phyloP scores from a whole-genome alignment of 257 asterid genomes.

The Solanum corneliomulleri region DNA sequence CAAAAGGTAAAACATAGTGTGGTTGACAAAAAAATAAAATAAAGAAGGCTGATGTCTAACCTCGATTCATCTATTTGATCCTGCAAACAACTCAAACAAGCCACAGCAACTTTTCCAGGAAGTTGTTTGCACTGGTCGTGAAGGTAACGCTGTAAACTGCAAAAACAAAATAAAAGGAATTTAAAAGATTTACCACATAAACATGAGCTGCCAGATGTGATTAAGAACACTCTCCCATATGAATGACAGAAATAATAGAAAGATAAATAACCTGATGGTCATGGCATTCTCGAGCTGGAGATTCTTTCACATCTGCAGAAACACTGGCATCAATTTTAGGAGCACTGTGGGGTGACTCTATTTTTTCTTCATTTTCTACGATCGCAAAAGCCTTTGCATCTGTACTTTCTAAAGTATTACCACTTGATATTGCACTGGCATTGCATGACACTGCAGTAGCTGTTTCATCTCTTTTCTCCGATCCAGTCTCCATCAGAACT shows the following conservation, averaged over 20 bases:
- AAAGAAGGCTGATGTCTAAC: slow-evolving; percentile 6
- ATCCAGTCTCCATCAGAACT: not conserved
- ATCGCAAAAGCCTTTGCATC: slow-evolving; percentile 3
- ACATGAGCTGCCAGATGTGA: not conserved
- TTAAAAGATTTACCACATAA: not conserved
- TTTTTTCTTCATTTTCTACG: slow-evolving; percentile 5
- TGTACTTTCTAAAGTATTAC: not conserved
- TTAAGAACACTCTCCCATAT: not conserved
- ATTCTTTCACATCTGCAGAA: slow-evolving; percentile 9
- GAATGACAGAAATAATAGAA: not conserved
- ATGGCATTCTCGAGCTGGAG: slow-evolving; percentile 19
- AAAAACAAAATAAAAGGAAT: not conserved
- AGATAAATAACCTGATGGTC: slow-evolving; percentile 23
- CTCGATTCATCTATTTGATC: slow-evolving; percentile 25
- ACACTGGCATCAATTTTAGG: slow-evolving; percentile 1
- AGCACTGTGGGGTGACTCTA: not conserved
- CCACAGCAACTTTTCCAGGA: slow-evolving; percentile 77
- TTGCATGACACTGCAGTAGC: not conserved
- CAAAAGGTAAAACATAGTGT: not conserved
- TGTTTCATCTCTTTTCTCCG: not conserved
- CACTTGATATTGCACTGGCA: not conserved
- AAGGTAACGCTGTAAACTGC: slow-evolving; percentile 31
- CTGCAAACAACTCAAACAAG: slow-evolving; percentile 37
- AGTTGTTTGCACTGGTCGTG: slow-evolving; percentile 29
- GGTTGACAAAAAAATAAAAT: not conserved